These are phyloP conservation scores for Coriolopsis trogii DNA, from an alignment of 1,284 basidiomycete species.

Conservation along the genomic window DNA sequence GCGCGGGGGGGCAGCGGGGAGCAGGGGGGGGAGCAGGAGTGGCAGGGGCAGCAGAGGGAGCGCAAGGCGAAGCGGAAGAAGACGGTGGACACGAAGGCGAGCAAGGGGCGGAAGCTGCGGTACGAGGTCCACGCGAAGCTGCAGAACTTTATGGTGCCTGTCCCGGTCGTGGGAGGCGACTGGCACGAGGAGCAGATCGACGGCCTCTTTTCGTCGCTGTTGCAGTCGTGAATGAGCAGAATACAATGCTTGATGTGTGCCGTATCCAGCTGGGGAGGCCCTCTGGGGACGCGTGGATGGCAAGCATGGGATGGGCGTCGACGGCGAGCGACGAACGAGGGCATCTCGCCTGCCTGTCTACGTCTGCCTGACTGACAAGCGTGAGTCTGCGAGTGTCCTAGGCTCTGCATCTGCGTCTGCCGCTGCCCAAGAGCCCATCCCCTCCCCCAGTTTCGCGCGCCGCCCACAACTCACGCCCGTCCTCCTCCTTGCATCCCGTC, in stretches of 20 bases:
- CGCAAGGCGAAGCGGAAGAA: conserved; percentile 68
- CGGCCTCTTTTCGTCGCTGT: conserved; percentile 84
- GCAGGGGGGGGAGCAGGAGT: conserved; percentile 49
- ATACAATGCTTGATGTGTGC: no score
- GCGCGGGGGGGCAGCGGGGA: conserved; percentile 49
- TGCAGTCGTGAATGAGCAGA: conserved; percentile 37
- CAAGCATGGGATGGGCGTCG: no score
- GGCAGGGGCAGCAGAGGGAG: conserved; percentile 68
- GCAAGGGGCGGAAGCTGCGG: conserved; percentile 72
- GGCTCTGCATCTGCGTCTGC: neutral
- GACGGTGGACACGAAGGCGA: conserved; percentile 91
- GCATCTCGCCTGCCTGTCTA: no score
- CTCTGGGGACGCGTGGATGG: no score
- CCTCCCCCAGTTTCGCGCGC: conserved; percentile 2
- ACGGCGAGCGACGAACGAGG: no score
- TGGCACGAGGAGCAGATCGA: conserved; percentile 97
- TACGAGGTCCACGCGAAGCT: conserved; percentile 94
- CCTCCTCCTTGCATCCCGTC: neutral
- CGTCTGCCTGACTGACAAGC: no score
- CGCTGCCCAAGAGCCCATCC: conserved; percentile 9
- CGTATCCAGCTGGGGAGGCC: no score
- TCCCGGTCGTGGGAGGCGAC: conserved; percentile 53
- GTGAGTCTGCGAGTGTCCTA: neutral
- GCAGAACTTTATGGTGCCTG: conserved; percentile 93
- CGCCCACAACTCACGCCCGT: conserved; percentile 3